These are phyloP conservation scores for Viridothelium virens DNA, from an alignment of 495 filamentous ascomycete species.

Conservation along the genomic window DNA sequence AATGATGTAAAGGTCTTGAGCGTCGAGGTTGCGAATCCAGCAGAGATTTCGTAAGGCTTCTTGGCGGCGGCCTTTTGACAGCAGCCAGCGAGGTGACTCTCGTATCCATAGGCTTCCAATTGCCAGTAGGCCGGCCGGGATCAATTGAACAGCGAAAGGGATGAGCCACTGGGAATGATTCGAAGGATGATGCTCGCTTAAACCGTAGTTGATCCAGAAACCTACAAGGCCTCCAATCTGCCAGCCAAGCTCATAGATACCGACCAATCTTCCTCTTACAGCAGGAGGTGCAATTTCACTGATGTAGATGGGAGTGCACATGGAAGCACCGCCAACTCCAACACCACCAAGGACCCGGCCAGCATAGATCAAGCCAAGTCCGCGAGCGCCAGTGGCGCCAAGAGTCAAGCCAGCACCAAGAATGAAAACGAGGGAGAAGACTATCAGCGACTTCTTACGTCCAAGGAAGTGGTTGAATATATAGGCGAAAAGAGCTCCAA, in stretches of 20 bases:
- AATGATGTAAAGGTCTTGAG: slow-evolving; percentile 55
- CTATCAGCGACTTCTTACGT: slow-evolving; percentile 46
- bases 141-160: slow-evolving; percentile 51
- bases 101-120: slow-evolving; percentile 45
- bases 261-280: slow-evolving; percentile 48
- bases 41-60: slow-evolving; percentile 51
- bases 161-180: slow-evolving; percentile 48
- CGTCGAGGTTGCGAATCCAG: slow-evolving; percentile 55
- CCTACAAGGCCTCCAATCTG: slow-evolving; percentile 66
- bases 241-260: slow-evolving; percentile 66
- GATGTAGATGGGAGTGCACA: slow-evolving; percentile 52
- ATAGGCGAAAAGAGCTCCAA: slow-evolving; percentile 57
- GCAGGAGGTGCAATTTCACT: slow-evolving; percentile 49
- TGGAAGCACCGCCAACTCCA: slow-evolving; percentile 46
- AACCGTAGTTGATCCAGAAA: slow-evolving; percentile 62
- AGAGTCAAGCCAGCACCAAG: slow-evolving; percentile 59
- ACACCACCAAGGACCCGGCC: slow-evolving; percentile 48
- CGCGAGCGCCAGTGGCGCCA: slow-evolving; percentile 48
- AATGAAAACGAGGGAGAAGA: slow-evolving; percentile 51
- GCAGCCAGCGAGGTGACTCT: slow-evolving; percentile 59
- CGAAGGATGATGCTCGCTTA: slow-evolving; percentile 40
- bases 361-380: slow-evolving; percentile 50
- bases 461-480: slow-evolving; percentile 50
- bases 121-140: slow-evolving; percentile 46
- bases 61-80: slow-evolving; percentile 47